Conservation (phyloP, 2,329 filamentous ascomycete species). For the Xylariales sp. region DNA sequence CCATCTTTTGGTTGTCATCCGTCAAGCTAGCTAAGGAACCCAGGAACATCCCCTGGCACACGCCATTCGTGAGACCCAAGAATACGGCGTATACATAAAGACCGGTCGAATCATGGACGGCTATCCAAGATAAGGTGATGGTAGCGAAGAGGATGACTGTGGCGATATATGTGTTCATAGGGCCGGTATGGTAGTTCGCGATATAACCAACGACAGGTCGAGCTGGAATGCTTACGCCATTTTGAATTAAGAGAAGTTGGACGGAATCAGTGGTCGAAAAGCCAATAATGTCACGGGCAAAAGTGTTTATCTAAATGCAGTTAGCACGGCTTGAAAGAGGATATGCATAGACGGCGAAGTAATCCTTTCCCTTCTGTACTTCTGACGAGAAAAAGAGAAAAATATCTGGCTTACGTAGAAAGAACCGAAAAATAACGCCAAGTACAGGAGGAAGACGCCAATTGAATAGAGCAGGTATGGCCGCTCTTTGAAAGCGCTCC, state of each 20-base stretch:
- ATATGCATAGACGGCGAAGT: not conserved
- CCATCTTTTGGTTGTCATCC: slow-evolving; percentile 41
- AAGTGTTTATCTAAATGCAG: slow-evolving; percentile 50
- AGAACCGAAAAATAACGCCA: slow-evolving; percentile 40
- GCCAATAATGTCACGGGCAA: slow-evolving; percentile 55
- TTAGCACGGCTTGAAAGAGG: not conserved
- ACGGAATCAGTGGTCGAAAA: slow-evolving; percentile 64
- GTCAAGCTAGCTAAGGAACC: slow-evolving; percentile 41
- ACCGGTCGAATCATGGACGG: slow-evolving; percentile 51
- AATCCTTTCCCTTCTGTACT: no score
- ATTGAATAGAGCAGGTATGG: slow-evolving; percentile 23
- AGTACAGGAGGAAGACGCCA: slow-evolving; percentile 38
- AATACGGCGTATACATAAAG: slow-evolving; percentile 43
- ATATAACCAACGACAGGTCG: slow-evolving; percentile 66
- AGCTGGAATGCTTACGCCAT: slow-evolving; percentile 67
- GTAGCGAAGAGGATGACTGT: slow-evolving; percentile 58
- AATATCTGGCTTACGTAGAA: slow-evolving; percentile 37
- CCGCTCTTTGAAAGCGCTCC: slow-evolving; percentile 19
- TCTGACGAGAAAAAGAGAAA: not conserved
- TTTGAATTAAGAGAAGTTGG: slow-evolving; percentile 69
- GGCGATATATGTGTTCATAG: slow-evolving; percentile 65
- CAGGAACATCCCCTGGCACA: slow-evolving; percentile 42
- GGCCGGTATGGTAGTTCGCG: slow-evolving; percentile 65
- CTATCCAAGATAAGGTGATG: slow-evolving; percentile 65
- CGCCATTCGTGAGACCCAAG: slow-evolving; percentile 44